Conservation (phyloP, 148 eudicot species). For the Polygonum maritimum region DNA sequence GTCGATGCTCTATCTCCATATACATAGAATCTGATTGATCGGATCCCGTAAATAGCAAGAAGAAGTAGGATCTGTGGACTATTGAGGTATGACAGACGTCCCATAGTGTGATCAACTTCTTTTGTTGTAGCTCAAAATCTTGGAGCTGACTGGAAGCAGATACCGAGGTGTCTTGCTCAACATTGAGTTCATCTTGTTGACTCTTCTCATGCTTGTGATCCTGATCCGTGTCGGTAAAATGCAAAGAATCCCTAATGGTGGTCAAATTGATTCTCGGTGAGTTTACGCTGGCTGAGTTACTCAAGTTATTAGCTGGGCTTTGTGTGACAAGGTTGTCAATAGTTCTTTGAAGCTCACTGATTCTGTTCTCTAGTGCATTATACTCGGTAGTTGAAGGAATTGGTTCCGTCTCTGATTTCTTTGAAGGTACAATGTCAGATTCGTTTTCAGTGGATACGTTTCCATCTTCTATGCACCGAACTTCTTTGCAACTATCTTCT, state of each 20-base stretch:
- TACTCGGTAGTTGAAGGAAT: constrained; percentile 18
- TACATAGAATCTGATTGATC: constrained; percentile 80
- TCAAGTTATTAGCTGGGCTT: constrained; percentile 15
- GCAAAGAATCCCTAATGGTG: constrained; percentile 18
- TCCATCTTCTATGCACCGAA: constrained; percentile 47
- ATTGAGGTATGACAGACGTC: constrained; percentile 64
- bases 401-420: constrained; percentile 17
- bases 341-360: constrained; percentile 39
- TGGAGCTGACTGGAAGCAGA: constrained; percentile 28
- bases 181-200: too few species aligned
- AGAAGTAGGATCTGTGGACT: constrained; percentile 74
- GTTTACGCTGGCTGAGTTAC: constrained; percentile 12
- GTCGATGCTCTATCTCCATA: constrained; percentile 83
- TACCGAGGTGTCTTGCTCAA: too few species aligned
- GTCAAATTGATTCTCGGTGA: constrained; percentile 15
- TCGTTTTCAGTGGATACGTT: constrained; percentile 15
- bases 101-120: constrained; percentile 70
- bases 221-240: constrained; percentile 24
- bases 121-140: constrained; percentile 55
- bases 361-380: constrained; percentile 37
- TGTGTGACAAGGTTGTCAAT: constrained; percentile 34
- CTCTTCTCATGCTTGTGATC: neutral
- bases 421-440: constrained; percentile 15
- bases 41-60: constrained; percentile 63
- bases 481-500: constrained; percentile 66